These are phyloP conservation scores for Posidonia australis DNA, from an alignment of 106 monocot genomes.

Conservation along the genomic window DNA sequence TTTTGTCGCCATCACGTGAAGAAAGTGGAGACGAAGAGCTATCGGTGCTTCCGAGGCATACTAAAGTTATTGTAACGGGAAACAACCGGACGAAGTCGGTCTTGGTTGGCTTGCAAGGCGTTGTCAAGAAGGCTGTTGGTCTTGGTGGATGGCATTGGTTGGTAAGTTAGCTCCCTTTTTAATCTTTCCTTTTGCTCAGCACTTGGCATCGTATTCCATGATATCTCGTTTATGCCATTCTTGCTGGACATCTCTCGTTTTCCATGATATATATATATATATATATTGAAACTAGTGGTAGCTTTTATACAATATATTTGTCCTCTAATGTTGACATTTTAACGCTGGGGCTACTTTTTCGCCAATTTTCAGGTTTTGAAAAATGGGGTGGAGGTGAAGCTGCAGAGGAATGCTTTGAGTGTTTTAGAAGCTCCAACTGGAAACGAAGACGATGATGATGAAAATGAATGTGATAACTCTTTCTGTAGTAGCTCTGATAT, in stretches of 20 bases:
- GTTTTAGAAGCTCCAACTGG: conserved; percentile 77
- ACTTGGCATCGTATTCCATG: no score
- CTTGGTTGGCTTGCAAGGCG: conserved; percentile 78
- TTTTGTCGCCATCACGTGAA: conserved; percentile 35
- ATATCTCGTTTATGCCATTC: no score
- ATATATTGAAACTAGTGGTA: no score
- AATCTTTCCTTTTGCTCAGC: neutral
- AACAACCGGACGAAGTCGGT: conserved; percentile 90
- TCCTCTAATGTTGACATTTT: no score
- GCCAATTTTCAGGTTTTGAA: conserved; percentile 56
- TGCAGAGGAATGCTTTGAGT: conserved; percentile 85
- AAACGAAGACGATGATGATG: conserved; percentile 53
- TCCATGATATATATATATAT: no score
- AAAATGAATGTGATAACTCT: conserved; percentile 55
- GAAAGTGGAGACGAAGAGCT: conserved; percentile 90
- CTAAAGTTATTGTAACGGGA: conserved; percentile 82
- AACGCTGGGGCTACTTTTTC: neutral
- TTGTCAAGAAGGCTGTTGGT: conserved; percentile 85
- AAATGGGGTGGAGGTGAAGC: conserved; percentile 91
- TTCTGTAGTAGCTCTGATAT: conserved; percentile 72
- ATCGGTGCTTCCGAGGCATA: conserved; percentile 77
- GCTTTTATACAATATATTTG: no score
- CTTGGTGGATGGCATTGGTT: conserved; percentile 94
- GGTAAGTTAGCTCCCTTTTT: conserved; percentile 24
- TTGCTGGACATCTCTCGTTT: no score